Conservation (phyloP, 495 filamentous ascomycete species). For the Cercophora sp. region DNA sequence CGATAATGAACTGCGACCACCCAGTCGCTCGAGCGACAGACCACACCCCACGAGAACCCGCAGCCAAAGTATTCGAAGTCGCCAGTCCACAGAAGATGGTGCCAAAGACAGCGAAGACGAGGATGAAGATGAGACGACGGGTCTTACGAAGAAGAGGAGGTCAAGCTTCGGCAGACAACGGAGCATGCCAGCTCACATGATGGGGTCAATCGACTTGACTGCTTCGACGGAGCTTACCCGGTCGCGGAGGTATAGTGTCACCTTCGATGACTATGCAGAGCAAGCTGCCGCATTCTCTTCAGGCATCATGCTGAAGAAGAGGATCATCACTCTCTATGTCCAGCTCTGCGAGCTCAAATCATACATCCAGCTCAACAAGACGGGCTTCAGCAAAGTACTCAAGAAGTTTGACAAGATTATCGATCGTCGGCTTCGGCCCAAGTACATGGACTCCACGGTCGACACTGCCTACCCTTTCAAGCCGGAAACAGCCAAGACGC, state of each 20-base stretch:
- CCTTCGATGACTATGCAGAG: slow-evolving; percentile 71
- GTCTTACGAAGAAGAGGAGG: slow-evolving; percentile 42
- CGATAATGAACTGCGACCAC: slow-evolving; percentile 35
- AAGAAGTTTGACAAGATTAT: slow-evolving; percentile 99
- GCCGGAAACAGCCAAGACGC: slow-evolving; percentile 58
- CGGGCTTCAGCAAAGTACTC: slow-evolving; percentile 89
- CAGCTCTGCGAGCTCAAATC: slow-evolving; percentile 94
- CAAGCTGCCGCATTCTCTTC: slow-evolving; percentile 71
- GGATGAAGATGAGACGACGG: slow-evolving; percentile 59
- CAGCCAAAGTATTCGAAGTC: slow-evolving; percentile 38
- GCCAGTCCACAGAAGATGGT: slow-evolving; percentile 45
- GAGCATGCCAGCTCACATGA: slow-evolving; percentile 30
- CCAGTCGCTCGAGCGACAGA: slow-evolving; percentile 27
- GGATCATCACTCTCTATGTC: slow-evolving; percentile 81
- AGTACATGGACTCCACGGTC: slow-evolving; percentile 72
- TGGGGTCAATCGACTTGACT: slow-evolving; percentile 52
- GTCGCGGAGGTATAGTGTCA: slow-evolving; percentile 53
- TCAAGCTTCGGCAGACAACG: slow-evolving; percentile 32
- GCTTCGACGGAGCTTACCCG: slow-evolving; percentile 49
- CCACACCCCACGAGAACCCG: slow-evolving; percentile 11
- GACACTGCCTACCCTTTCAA: slow-evolving; percentile 72
- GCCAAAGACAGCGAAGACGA: slow-evolving; percentile 60
- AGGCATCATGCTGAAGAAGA: slow-evolving; percentile 85
- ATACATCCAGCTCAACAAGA: slow-evolving; percentile 93
- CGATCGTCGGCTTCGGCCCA: slow-evolving; percentile 67